Evolutionary conservation across 2,329 filamentous ascomycete genomes (phyloP).

Genomic region (Calonectria multiphialidica): DNA sequence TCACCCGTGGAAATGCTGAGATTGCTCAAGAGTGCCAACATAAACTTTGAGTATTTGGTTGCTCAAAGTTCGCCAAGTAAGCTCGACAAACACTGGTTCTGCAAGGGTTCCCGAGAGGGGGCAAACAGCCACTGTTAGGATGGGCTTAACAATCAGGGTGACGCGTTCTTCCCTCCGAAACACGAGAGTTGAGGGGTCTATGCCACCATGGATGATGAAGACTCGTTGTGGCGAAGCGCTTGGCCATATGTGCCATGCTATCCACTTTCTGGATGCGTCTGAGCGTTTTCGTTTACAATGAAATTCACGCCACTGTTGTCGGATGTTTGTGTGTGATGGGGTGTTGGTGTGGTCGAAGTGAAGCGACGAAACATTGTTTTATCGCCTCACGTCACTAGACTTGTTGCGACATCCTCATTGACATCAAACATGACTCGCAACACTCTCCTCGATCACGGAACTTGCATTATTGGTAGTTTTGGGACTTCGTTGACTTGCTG

Average conservation of each 20-base stretch:
- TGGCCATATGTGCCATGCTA: slow-evolving; percentile 3
- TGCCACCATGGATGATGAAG: not conserved
- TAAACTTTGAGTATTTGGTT: not conserved
- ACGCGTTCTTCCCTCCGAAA: slow-evolving; percentile 11
- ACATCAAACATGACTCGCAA: not conserved
- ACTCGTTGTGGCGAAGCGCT: slow-evolving; percentile 23
- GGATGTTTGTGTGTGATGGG: not conserved
- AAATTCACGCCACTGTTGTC: not conserved
- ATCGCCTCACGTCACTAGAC: not conserved
- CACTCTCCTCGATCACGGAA: not conserved
- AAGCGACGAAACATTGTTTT: not conserved
- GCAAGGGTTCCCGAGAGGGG: not conserved
- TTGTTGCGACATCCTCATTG: not conserved
- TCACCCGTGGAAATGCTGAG: not conserved
- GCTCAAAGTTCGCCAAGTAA: not conserved
- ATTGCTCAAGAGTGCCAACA: too few species aligned
- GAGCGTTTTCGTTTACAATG: not conserved
- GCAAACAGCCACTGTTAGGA: not conserved
- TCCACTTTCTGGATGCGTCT: slow-evolving; percentile 4
- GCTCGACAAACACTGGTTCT: not conserved
- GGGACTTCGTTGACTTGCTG: not conserved
- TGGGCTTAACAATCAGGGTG: not conserved
- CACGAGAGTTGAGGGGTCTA: not conserved
- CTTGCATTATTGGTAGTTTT: not conserved
- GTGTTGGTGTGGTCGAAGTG: slow-evolving; percentile 1